A percentile compares a stretch with the other conserved stretches of the same genome.
phyloP scores from a whole-genome alignment of 2,329 filamentous ascomycete genomes.

The Chrysoporthe deuterocubensis region DNA sequence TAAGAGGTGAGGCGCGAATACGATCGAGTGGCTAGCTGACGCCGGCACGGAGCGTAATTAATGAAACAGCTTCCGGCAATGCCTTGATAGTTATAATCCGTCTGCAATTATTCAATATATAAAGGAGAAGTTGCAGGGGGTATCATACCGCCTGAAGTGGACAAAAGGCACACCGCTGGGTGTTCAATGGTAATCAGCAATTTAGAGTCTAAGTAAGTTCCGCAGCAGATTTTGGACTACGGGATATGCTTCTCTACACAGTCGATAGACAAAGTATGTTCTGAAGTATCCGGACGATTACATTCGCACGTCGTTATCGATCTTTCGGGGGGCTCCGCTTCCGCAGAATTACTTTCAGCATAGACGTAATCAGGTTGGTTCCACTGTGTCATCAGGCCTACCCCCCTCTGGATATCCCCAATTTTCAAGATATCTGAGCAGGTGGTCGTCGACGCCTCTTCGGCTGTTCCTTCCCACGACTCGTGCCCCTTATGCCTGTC shows the following conservation, averaged over 20 bases:
- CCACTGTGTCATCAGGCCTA: too few relatives aligned
- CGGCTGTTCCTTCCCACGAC: background rate
- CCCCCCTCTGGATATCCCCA: background rate
- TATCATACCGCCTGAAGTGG: background rate
- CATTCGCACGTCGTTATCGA: too few relatives aligned
- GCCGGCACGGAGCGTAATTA: background rate
- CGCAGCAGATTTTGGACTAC: too few relatives aligned
- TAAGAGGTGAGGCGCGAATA: background rate
- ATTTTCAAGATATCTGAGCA: background rate
- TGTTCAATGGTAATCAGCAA: background rate
- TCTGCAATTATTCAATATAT: background rate
- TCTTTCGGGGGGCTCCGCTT: too few relatives aligned
- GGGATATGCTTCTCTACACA: too few relatives aligned
- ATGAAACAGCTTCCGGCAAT: background rate
- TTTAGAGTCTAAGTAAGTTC: background rate
- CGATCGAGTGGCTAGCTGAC: background rate
- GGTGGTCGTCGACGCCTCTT: background rate
- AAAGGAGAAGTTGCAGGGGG: background rate
- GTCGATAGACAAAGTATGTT: too few relatives aligned
- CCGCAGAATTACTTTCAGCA: too few relatives aligned
- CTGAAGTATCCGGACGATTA: too few relatives aligned
- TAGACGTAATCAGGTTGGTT: too few relatives aligned
- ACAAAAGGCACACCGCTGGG: background rate
- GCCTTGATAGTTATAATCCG: background rate
- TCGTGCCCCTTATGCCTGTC: background rate